These are phyloP conservation scores for Daldinia grandis DNA, from an alignment of 495 filamentous ascomycete genomes.

Conservation along the genomic window DNA sequence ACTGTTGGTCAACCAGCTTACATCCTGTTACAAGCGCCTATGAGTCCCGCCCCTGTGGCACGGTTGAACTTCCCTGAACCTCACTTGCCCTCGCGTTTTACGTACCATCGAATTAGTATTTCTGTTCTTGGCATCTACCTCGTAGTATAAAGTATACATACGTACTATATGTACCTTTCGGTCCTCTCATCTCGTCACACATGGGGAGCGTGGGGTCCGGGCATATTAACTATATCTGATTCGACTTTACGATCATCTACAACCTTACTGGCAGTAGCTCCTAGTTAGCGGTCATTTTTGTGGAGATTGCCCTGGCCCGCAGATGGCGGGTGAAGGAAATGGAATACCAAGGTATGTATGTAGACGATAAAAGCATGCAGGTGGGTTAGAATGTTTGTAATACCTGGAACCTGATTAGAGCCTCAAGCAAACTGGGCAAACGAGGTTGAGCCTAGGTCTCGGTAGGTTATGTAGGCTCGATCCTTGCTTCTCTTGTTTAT, in stretches of 20 bases:
- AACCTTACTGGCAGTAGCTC: conserved; percentile 24
- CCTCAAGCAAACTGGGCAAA: conserved; percentile 20
- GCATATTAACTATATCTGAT: conserved; percentile 27
- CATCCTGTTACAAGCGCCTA: conserved; percentile 21
- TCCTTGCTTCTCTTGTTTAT: conserved; percentile 4
- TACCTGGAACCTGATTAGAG: conserved; percentile 31
- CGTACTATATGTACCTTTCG: neutral
- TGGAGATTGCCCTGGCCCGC: conserved; percentile 27
- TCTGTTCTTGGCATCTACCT: conserved; percentile 15
- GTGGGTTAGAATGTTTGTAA: conserved; percentile 19
- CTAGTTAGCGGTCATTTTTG: conserved; percentile 13
- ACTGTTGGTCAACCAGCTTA: conserved; percentile 9
- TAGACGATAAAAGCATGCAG: conserved; percentile 1
- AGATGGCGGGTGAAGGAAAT: conserved; percentile 14
- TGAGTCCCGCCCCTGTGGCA: conserved; percentile 19
- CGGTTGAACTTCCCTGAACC: neutral
- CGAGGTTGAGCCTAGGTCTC: neutral
- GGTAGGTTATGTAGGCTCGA: conserved; percentile 14
- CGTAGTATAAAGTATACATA: conserved; percentile 10
- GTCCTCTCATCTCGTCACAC: conserved; percentile 18
- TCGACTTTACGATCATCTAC: conserved; percentile 32
- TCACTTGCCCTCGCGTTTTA: conserved; percentile 7
- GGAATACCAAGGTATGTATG: neutral
- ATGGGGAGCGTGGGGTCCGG: conserved; percentile 21
- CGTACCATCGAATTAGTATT: conserved; percentile 8